phyloP scores from a whole-genome alignment of 1,284 basidiomycete species.

The Ceratobasidium papillatum region DNA sequence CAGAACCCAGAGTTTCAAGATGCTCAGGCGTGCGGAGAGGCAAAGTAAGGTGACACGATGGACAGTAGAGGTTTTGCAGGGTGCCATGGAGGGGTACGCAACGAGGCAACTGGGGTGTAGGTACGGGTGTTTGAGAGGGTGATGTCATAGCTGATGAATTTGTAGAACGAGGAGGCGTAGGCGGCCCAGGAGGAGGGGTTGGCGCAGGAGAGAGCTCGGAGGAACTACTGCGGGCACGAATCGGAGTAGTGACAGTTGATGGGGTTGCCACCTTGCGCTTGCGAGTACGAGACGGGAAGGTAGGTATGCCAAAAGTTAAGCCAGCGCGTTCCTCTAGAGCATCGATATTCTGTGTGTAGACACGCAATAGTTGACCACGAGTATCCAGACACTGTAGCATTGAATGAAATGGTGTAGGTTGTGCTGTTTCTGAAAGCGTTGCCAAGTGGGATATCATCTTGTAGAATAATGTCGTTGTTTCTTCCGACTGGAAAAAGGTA shows the following conservation, averaged over 20 bases:
- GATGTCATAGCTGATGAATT: slow-evolving; percentile 21
- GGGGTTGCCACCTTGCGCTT: slow-evolving; percentile 37
- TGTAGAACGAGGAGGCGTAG: slow-evolving; percentile 4
- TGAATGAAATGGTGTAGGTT: slow-evolving; percentile 85
- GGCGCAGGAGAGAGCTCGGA: slow-evolving; percentile 11
- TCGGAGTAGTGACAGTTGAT: background rate
- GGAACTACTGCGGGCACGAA: slow-evolving; percentile 10
- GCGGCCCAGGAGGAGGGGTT: background rate
- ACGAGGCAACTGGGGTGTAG: slow-evolving; percentile 57
- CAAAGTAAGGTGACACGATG: slow-evolving; percentile 76
- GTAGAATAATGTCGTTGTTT: slow-evolving; percentile 81
- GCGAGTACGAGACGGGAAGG: slow-evolving; percentile 33
- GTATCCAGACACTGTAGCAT: slow-evolving; percentile 80
- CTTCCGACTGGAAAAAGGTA: slow-evolving; percentile 63
- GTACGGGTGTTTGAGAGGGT: slow-evolving; percentile 36
- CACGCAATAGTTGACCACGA: slow-evolving; percentile 79
- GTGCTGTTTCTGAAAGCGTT: slow-evolving; percentile 73
- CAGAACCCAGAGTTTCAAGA: slow-evolving; percentile 61
- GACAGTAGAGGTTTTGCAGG: slow-evolving; percentile 80
- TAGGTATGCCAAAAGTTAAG: slow-evolving; percentile 78
- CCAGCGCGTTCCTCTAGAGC: slow-evolving; percentile 87
- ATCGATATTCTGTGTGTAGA: slow-evolving; percentile 97
- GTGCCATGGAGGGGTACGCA: slow-evolving; percentile 93
- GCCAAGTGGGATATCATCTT: slow-evolving; percentile 89
- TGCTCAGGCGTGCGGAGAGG: slow-evolving; percentile 64